phyloP scores from a whole-genome alignment of 139 green algal genomes.

The Coelastrella sp. region DNA sequence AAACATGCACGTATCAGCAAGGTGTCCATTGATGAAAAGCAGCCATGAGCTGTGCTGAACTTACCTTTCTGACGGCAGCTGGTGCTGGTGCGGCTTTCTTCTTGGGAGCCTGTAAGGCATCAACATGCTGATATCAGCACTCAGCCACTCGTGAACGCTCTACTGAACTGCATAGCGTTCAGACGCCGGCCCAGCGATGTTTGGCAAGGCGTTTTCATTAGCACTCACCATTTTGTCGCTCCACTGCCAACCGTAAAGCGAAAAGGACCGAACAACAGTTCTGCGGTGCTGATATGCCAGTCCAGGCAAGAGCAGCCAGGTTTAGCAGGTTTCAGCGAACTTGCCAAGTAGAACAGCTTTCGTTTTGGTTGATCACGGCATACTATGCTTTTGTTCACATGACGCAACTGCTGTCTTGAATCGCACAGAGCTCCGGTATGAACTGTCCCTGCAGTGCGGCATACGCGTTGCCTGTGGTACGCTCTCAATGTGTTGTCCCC shows the following conservation, averaged over 20 bases:
- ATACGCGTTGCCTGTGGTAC: too few relatives aligned
- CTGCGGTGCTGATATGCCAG: neutral
- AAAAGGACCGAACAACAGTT: neutral
- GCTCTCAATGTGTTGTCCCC: too few relatives aligned
- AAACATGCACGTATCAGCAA: too few relatives aligned
- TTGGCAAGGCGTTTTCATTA: neutral
- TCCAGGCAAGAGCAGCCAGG: neutral
- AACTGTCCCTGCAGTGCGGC: too few relatives aligned
- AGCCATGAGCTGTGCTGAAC: slow-evolving; percentile 9
- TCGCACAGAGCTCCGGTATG: too few relatives aligned
- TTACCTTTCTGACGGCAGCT: slow-evolving; percentile 77
- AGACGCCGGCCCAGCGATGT: neutral
- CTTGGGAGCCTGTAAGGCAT: slow-evolving; percentile 69
- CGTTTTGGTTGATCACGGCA: too few relatives aligned
- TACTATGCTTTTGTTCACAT: too few relatives aligned
- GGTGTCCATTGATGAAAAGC: too few relatives aligned
- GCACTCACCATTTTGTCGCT: neutral
- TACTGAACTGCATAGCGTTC: neutral
- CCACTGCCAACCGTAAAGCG: slow-evolving; percentile 7
- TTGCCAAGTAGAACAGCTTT: neutral
- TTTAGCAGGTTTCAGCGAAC: neutral
- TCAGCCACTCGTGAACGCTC: neutral
- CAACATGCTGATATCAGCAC: slow-evolving; percentile 14
- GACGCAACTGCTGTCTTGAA: too few relatives aligned
- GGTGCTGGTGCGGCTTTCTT: slow-evolving; percentile 86